A percentile compares a stretch with the other conserved stretches of the same genome.
These are phyloP conservation scores for Acorus calamus DNA, from an alignment of 106 monocot species.

Conservation along the genomic window DNA sequence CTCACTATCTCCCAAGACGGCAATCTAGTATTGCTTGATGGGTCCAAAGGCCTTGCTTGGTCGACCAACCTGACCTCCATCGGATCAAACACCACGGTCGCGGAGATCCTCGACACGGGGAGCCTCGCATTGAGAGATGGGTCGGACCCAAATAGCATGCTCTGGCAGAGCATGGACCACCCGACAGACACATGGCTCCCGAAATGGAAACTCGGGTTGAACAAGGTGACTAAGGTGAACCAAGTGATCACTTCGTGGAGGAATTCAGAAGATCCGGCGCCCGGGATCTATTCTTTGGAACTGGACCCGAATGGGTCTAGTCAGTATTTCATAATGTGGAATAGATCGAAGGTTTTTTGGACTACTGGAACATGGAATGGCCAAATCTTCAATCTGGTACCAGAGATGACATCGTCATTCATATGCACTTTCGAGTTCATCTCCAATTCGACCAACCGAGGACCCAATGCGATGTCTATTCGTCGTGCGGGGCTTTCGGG, in stretches of 20 bases:
- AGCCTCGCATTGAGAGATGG: conserved; percentile 5
- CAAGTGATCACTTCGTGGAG: conserved; percentile 1
- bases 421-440: not conserved
- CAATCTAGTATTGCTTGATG: conserved; percentile 1
- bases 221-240: not conserved
- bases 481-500: too few relatives aligned
- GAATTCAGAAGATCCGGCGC: conserved; percentile 3
- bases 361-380: not conserved
- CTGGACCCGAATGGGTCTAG: not conserved
- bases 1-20: not conserved
- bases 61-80: not conserved
- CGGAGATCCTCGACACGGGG: not conserved
- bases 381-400: not conserved
- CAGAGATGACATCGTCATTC: not conserved
- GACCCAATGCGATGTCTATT: not conserved
- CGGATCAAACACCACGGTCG: not conserved
- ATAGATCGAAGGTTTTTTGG: not conserved
- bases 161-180: too few relatives aligned
- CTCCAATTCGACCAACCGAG: not conserved
- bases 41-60: not conserved
- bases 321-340: not conserved
- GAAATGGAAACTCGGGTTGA: not conserved
- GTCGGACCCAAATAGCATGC: not conserved
- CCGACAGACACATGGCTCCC: conserved; percentile 4
- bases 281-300: not conserved